Evolutionary conservation across 2,329 filamentous ascomycete species (phyloP).

Genomic region (Falciphora oryzae): DNA sequence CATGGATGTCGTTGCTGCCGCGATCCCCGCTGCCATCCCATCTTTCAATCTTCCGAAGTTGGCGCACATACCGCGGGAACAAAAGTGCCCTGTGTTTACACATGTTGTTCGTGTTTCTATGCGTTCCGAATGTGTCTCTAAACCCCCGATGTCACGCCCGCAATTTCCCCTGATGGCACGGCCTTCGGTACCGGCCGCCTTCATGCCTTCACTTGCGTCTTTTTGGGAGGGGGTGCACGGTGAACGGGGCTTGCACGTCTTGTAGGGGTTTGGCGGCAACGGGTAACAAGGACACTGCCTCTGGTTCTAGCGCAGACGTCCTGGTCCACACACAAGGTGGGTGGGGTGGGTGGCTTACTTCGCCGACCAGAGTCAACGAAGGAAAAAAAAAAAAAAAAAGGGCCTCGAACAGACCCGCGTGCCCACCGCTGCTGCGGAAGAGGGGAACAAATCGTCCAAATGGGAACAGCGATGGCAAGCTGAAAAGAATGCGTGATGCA

Average conservation of each 20-base stretch:
- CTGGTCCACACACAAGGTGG: neutral
- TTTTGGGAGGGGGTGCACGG: no score
- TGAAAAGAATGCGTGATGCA: constrained; percentile 1
- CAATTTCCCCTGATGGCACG: neutral
- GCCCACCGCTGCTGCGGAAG: neutral
- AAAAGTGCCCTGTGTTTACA: neutral
- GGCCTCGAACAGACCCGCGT: neutral
- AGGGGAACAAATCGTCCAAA: neutral
- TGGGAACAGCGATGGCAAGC: constrained; percentile 5
- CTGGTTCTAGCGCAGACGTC: neutral
- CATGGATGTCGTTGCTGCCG: neutral
- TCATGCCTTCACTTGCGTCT: no score
- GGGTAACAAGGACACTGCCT: neutral
- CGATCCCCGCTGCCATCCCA: no score
- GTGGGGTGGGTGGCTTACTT: neutral
- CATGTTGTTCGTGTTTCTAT: neutral
- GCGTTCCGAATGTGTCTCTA: neutral
- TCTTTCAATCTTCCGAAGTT: neutral
- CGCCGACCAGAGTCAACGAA: neutral
- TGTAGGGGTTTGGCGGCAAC: no score
- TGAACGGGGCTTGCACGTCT: neutral
- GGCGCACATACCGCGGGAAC: neutral
- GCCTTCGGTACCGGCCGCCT: no score
- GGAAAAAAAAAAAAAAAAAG: neutral
- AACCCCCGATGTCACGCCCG: neutral